Evolutionary conservation across 805 yeast species (phyloP).

Genomic region (Nakazawaea ernobii): DNA sequence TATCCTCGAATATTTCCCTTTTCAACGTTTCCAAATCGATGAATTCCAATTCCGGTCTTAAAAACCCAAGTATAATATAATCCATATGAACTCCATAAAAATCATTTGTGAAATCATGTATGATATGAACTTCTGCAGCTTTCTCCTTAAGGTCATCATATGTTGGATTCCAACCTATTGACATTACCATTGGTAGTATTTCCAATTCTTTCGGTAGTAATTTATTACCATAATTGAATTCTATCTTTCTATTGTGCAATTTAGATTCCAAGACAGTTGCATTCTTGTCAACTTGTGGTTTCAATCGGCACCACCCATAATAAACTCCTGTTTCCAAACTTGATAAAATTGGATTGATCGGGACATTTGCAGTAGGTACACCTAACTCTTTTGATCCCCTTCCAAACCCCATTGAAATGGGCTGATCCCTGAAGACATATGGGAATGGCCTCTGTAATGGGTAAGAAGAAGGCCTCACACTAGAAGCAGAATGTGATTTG

Average conservation of each 20-base stretch:
- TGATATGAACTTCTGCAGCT: slow-evolving; percentile 73
- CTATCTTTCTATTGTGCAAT: slow-evolving; percentile 32
- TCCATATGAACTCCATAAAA: slow-evolving; percentile 81
- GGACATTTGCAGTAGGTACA: slow-evolving; percentile 91
- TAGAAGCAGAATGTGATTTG: slow-evolving; percentile 2
- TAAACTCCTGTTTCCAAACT: slow-evolving; percentile 73
- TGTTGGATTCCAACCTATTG: slow-evolving; percentile 94
- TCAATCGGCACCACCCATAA: slow-evolving; percentile 56
- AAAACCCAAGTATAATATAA: slow-evolving; percentile 75
- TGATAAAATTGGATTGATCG: slow-evolving; percentile 45
- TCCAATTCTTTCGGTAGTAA: slow-evolving; percentile 36
- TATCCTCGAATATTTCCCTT: slow-evolving; percentile 77
- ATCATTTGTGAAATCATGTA: slow-evolving; percentile 59
- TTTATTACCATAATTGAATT: slow-evolving; percentile 55
- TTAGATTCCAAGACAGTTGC: slow-evolving; percentile 18
- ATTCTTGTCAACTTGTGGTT: slow-evolving; percentile 2
- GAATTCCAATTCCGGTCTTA: slow-evolving; percentile 87
- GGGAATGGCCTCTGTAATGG: slow-evolving; percentile 43
- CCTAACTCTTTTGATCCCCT: slow-evolving; percentile 93
- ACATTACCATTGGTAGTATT: slow-evolving; percentile 84
- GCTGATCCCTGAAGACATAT: slow-evolving; percentile 34
- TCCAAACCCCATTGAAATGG: slow-evolving; percentile 81
- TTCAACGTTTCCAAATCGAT: slow-evolving; percentile 78
- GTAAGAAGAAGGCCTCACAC: slow-evolving; percentile 6
- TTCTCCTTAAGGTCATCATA: slow-evolving; percentile 75